A percentile compares a stretch with the other conserved stretches of the same genome.
Evolutionary conservation across 1,284 basidiomycete genomes (phyloP).

Genomic region (Exobasidium cylindrosporum): DNA sequence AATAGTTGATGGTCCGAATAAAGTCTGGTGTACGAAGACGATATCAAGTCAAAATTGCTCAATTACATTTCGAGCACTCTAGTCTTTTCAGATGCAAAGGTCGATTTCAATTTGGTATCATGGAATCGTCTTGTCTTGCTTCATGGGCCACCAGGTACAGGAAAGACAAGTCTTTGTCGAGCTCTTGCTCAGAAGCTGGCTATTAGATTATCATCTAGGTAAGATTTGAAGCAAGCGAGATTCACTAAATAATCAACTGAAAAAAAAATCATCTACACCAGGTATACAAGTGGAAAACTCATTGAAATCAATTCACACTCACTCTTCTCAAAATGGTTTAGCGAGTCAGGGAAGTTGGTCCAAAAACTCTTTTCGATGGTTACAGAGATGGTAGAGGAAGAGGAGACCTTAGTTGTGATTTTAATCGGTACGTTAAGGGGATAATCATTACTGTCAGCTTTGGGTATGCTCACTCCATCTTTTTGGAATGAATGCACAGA

Average conservation of each 20-base stretch:
- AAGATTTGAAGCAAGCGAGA: constrained; percentile 39
- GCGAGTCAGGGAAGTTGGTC: constrained; percentile 96
- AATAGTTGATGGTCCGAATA: not conserved
- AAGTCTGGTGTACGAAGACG: constrained; percentile 83
- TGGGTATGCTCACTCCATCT: no score
- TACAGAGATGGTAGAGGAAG: constrained; percentile 80
- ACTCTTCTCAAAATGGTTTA: constrained; percentile 64
- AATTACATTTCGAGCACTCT: constrained; percentile 93
- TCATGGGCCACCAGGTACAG: constrained; percentile 95
- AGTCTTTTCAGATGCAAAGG: constrained; percentile 78
- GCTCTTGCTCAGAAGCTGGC: constrained; percentile 93
- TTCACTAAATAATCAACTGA: not conserved
- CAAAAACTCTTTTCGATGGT: constrained; percentile 87
- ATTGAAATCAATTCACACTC: constrained; percentile 79
- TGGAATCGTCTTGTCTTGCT: constrained; percentile 90
- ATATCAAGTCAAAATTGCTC: constrained; percentile 82
- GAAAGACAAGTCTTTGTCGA: constrained; percentile 91
- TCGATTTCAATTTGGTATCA: constrained; percentile 86
- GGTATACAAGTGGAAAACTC: constrained; percentile 78
- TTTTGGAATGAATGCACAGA: no score
- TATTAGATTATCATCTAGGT: constrained; percentile 81
- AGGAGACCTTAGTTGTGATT: constrained; percentile 85
- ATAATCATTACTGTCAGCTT: no score
- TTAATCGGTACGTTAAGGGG: constrained; percentile 68
- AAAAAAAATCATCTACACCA: constrained; percentile 52